Evolutionary conservation across 176 grass and related monocot species (phyloP).

Genomic region (Neostapfia colusana): DNA sequence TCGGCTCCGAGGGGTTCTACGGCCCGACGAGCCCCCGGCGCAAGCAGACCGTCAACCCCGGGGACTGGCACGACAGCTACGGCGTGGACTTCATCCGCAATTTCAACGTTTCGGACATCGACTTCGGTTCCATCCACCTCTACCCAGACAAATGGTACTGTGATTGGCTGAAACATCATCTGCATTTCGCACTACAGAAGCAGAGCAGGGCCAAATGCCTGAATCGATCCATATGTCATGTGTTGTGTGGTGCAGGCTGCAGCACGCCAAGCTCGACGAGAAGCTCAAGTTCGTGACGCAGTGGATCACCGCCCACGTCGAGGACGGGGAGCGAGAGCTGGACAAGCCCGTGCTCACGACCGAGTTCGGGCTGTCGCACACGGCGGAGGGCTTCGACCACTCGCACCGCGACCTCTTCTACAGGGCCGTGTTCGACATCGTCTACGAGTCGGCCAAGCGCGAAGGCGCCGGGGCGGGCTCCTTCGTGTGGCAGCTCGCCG

Average conservation of each 20-base stretch:
- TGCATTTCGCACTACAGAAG: neutral
- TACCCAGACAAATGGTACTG: slow-evolving; percentile 87
- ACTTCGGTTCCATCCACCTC: slow-evolving; percentile 90
- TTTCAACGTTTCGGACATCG: slow-evolving; percentile 61
- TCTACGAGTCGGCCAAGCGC: slow-evolving; percentile 56
- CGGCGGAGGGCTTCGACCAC: slow-evolving; percentile 55
- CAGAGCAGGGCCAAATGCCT: neutral
- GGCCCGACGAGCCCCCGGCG: slow-evolving; percentile 50
- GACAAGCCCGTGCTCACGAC: slow-evolving; percentile 77
- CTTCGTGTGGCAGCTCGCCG: slow-evolving; percentile 82
- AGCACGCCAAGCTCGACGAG: slow-evolving; percentile 50
- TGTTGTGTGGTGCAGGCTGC: slow-evolving; percentile 43
- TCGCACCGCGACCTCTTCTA: slow-evolving; percentile 71
- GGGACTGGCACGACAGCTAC: slow-evolving; percentile 63
- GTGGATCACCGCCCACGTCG: slow-evolving; percentile 82
- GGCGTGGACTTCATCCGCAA: slow-evolving; percentile 89
- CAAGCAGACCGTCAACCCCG: slow-evolving; percentile 70
- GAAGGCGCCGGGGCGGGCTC: slow-evolving; percentile 65
- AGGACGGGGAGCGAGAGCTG: slow-evolving; percentile 77
- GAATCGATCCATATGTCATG: neutral
- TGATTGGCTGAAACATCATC: neutral
- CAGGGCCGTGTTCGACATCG: slow-evolving; percentile 66
- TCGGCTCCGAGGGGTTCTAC: slow-evolving; percentile 94
- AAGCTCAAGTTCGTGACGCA: slow-evolving; percentile 66
- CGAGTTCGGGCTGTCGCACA: slow-evolving; percentile 83